Conservation (phyloP, 1,139 yeast species). For the Yamadazyma conglobata region DNA sequence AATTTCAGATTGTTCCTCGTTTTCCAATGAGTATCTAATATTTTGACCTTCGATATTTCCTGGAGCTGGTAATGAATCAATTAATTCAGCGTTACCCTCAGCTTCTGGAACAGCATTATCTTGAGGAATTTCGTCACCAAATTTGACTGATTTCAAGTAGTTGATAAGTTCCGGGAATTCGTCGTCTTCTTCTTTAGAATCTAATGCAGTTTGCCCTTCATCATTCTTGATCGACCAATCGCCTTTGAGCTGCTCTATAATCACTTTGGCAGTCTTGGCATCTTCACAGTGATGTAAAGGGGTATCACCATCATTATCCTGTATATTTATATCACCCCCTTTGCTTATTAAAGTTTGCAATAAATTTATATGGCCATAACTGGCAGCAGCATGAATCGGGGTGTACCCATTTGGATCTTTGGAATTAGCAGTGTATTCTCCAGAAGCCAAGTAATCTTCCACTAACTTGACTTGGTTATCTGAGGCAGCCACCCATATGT, state of each 20-base stretch:
- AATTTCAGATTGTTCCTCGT: slow-evolving; percentile 32
- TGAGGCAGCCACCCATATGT: slow-evolving; percentile 95
- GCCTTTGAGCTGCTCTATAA: slow-evolving; percentile 67
- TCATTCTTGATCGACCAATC: slow-evolving; percentile 59
- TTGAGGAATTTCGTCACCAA: slow-evolving; percentile 13
- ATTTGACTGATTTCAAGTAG: slow-evolving; percentile 52
- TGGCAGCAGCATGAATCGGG: slow-evolving; percentile 94
- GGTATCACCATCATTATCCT: slow-evolving; percentile 89
- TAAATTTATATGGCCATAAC: slow-evolving; percentile 78
- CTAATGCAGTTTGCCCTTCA: slow-evolving; percentile 70
- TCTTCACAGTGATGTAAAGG: slow-evolving; percentile 92
- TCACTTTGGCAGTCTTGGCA: slow-evolving; percentile 53
- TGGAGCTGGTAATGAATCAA: slow-evolving; percentile 36
- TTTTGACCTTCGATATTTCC: slow-evolving; percentile 49
- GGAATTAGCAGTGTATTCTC: slow-evolving; percentile 57
- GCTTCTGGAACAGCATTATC: neutral
- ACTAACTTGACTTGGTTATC: slow-evolving; percentile 70
- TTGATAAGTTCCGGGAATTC: slow-evolving; percentile 77
- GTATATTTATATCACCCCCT: slow-evolving; percentile 80
- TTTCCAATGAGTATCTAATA: slow-evolving; percentile 55
- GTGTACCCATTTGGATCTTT: slow-evolving; percentile 94
- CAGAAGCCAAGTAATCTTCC: slow-evolving; percentile 48
- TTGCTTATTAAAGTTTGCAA: slow-evolving; percentile 52
- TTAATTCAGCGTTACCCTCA: slow-evolving; percentile 7
- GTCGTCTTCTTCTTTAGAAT: slow-evolving; percentile 75